phyloP scores from a whole-genome alignment of 108 stramenopile species.

The Pinguiococcus pyrenoidosus region DNA sequence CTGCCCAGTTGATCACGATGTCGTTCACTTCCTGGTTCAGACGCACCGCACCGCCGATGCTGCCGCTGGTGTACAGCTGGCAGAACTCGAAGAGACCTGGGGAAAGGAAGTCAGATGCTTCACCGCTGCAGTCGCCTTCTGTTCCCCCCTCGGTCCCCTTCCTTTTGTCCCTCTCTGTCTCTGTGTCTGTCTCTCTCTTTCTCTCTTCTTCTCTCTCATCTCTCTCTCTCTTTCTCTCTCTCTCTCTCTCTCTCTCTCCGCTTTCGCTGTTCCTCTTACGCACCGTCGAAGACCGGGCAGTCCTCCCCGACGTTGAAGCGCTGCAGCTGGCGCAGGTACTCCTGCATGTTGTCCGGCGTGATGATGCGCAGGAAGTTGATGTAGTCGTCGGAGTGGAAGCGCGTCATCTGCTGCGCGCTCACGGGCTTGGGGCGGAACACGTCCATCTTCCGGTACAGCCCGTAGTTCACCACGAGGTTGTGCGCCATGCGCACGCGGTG shows the following conservation, averaged over 20 bases:
- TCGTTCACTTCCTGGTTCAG: slow-evolving; percentile 78
- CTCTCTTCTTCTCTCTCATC: too few relatives aligned
- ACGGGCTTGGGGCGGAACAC: slow-evolving; percentile 86
- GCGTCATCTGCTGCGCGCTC: slow-evolving; percentile 79
- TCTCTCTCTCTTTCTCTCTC: too few relatives aligned
- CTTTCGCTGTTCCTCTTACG: too few relatives aligned
- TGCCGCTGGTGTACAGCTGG: slow-evolving; percentile 85
- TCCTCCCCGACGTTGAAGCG: slow-evolving; percentile 95
- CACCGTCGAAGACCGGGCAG: slow-evolving; percentile 99
- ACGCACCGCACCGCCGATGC: slow-evolving; percentile 87
- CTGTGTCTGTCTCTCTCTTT: too few relatives aligned
- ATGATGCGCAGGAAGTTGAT: slow-evolving; percentile 93
- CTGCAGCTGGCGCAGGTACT: slow-evolving; percentile 42
- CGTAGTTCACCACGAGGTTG: slow-evolving; percentile 96
- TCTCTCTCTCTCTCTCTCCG: too few relatives aligned
- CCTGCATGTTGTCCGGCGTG: slow-evolving; percentile 91
- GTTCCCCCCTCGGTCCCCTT: too few relatives aligned
- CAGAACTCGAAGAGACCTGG: slow-evolving; percentile 93
- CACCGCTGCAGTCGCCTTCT: too few relatives aligned
- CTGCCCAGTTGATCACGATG: slow-evolving; percentile 97
- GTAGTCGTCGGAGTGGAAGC: slow-evolving; percentile 97
- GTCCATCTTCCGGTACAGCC: slow-evolving; percentile 93
- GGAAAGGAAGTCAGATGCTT: too few relatives aligned
- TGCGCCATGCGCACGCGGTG: slow-evolving; percentile 99
- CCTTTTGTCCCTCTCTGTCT: too few relatives aligned